phyloP scores from a whole-genome alignment of 177 flowering plant species.

The Telopea speciosissima region DNA sequence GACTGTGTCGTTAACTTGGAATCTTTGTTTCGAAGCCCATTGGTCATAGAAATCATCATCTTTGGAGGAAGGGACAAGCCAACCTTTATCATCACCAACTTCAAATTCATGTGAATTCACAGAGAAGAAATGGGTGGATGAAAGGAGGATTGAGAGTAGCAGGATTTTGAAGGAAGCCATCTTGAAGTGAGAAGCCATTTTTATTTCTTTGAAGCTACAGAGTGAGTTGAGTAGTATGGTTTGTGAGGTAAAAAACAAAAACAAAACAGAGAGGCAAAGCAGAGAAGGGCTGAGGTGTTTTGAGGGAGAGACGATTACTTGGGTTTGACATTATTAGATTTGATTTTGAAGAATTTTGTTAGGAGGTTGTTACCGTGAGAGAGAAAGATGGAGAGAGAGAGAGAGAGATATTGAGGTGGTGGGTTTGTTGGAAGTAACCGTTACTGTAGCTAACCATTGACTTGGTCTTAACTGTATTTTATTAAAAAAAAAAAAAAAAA shows the following conservation, averaged over 20 bases:
- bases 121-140: slow-evolving; percentile 9
- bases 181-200: slow-evolving; percentile 7
- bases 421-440: background rate
- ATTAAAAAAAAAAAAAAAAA: no score
- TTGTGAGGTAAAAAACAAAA: no score
- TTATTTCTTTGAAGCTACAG: no score
- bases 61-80: slow-evolving; percentile 48
- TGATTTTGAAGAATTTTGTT: background rate
- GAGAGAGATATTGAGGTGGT: background rate
- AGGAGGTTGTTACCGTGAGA: background rate
- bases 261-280: no score
- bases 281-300: background rate
- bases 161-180: slow-evolving; percentile 6
- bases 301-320: background rate
- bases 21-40: slow-evolving; percentile 64
- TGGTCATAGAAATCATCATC: slow-evolving; percentile 40
- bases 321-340: background rate
- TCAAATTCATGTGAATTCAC: slow-evolving; percentile 32
- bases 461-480: background rate
- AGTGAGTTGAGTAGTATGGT: no score
- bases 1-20: slow-evolving; percentile 44
- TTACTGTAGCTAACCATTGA: background rate
- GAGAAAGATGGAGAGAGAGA: background rate
- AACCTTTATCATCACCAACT: slow-evolving; percentile 38
- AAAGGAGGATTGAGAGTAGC: slow-evolving; percentile 12